These are phyloP conservation scores for Hygrophorus russula DNA, from an alignment of 768 basidiomycete species.

Conservation along the genomic window DNA sequence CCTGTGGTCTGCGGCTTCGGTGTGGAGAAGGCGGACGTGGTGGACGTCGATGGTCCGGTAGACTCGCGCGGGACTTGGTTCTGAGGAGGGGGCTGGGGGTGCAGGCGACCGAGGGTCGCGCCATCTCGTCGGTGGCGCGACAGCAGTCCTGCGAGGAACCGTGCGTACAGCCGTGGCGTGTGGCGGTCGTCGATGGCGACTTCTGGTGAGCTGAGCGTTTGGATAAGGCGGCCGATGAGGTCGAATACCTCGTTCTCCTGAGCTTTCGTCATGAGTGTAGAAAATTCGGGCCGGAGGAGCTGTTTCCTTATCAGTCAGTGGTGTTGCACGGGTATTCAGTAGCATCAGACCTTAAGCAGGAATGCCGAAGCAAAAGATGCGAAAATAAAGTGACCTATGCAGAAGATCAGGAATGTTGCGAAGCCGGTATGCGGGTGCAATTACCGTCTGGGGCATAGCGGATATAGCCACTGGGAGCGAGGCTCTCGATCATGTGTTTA, in stretches of 20 bases:
- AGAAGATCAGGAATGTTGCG: background rate
- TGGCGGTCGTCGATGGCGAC: conserved; percentile 77
- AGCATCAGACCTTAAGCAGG: conserved; percentile 51
- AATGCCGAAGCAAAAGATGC: conserved; percentile 77
- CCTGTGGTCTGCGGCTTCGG: conserved; percentile 11
- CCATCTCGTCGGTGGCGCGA: conserved; percentile 61
- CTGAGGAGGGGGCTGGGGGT: conserved; percentile 35
- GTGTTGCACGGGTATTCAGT: background rate
- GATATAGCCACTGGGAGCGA: conserved; percentile 68
- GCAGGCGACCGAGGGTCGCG: conserved; percentile 43
- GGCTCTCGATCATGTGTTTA: conserved; percentile 47
- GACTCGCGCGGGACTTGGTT: conserved; percentile 15
- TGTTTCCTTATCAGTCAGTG: conserved; percentile 13
- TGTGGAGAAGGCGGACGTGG: conserved; percentile 20
- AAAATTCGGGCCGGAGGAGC: conserved; percentile 68
- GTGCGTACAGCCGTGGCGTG: conserved; percentile 69
- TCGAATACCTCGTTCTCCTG: conserved; percentile 65
- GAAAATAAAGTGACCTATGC: conserved; percentile 62
- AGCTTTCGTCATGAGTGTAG: conserved; percentile 44
- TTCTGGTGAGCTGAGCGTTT: conserved; percentile 56
- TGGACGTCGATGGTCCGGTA: conserved; percentile 9
- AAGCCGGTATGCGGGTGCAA: conserved; percentile 5
- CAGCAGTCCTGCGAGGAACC: conserved; percentile 66
- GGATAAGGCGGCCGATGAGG: conserved; percentile 60
- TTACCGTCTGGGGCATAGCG: conserved; percentile 69